A percentile compares a stretch with the other conserved stretches of the same genome.
Evolutionary conservation across 345 rosid species (phyloP).

Genomic region (Capsella bursapastoris): DNA sequence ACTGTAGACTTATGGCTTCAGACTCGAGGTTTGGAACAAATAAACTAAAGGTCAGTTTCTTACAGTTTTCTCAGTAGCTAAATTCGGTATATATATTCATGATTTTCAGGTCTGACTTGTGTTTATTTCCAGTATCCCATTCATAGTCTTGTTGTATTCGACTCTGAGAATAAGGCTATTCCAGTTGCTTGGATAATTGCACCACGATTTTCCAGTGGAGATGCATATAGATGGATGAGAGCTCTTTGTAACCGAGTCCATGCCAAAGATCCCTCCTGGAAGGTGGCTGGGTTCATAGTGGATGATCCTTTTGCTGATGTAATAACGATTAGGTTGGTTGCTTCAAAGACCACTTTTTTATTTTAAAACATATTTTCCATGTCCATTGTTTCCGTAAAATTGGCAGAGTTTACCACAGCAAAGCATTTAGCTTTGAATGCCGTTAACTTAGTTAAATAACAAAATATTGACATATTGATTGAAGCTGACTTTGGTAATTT

Average conservation of each 20-base stretch:
- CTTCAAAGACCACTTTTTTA: constrained; percentile 2
- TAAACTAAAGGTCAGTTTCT: constrained; percentile 78
- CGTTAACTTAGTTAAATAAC: constrained; percentile 8
- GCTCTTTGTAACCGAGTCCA: constrained; percentile 86
- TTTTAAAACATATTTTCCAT: background rate
- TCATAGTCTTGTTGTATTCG: constrained; percentile 83
- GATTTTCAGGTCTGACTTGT: constrained; percentile 40
- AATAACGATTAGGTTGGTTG: constrained; percentile 64
- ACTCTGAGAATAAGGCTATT: constrained; percentile 91
- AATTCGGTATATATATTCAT: background rate
- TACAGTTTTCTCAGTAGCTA: background rate
- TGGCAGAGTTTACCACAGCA: constrained; percentile 3
- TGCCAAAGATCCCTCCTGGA: constrained; percentile 85
- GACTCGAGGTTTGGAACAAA: constrained; percentile 92
- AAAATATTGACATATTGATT: constrained; percentile 10
- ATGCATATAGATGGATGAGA: constrained; percentile 87
- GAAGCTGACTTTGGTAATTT: constrained; percentile 1
- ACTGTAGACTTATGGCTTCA: constrained; percentile 79
- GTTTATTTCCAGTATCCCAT: constrained; percentile 71
- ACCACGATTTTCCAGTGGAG: constrained; percentile 64
- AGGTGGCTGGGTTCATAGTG: constrained; percentile 89
- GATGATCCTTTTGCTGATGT: constrained; percentile 89
- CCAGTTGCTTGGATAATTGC: constrained; percentile 97
- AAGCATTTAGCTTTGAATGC: background rate
- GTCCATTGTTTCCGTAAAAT: background rate